Evolutionary conservation across 1,284 basidiomycete species (phyloP).

Genomic region (Ustilago trichophora): DNA sequence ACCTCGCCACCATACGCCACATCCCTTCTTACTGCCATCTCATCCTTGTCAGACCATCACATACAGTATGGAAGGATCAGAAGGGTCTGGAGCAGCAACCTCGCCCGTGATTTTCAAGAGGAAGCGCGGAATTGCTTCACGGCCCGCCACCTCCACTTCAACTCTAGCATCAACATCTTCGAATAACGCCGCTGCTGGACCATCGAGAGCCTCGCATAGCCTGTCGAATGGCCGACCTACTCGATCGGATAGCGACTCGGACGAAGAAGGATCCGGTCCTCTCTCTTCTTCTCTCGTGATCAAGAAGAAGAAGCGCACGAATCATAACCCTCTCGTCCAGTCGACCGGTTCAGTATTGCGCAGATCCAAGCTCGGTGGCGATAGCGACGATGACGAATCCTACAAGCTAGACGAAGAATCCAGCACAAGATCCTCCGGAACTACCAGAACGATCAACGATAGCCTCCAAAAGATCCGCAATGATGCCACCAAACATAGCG

Average conservation of each 20-base stretch:
- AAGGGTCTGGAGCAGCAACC: neutral
- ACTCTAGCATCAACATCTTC: neutral
- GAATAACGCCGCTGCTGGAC: slow-evolving; percentile 3
- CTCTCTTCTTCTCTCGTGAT: slow-evolving; percentile 21
- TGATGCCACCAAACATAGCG: slow-evolving; percentile 67
- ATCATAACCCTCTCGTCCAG: slow-evolving; percentile 28
- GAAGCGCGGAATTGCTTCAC: slow-evolving; percentile 29
- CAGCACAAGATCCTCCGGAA: neutral
- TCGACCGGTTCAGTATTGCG: slow-evolving; percentile 24
- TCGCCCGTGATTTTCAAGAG: slow-evolving; percentile 31
- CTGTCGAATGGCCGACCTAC: neutral
- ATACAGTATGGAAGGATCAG: slow-evolving; percentile 1
- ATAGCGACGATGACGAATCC: slow-evolving; percentile 8
- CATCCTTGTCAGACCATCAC: neutral
- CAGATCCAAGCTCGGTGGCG: slow-evolving; percentile 12
- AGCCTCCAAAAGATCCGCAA: slow-evolving; percentile 57
- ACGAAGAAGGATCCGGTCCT: slow-evolving; percentile 1
- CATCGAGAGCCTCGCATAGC: slow-evolving; percentile 13
- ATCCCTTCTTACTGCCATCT: no score
- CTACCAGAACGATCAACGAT: neutral
- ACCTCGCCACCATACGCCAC: no score
- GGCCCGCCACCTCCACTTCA: slow-evolving; percentile 8
- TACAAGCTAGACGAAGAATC: neutral
- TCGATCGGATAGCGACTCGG: slow-evolving; percentile 10
- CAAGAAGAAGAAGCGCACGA: slow-evolving; percentile 33